These are phyloP conservation scores for Alternaria triticimaculans DNA, from an alignment of 2,329 filamentous ascomycete genomes.

Conservation along the genomic window DNA sequence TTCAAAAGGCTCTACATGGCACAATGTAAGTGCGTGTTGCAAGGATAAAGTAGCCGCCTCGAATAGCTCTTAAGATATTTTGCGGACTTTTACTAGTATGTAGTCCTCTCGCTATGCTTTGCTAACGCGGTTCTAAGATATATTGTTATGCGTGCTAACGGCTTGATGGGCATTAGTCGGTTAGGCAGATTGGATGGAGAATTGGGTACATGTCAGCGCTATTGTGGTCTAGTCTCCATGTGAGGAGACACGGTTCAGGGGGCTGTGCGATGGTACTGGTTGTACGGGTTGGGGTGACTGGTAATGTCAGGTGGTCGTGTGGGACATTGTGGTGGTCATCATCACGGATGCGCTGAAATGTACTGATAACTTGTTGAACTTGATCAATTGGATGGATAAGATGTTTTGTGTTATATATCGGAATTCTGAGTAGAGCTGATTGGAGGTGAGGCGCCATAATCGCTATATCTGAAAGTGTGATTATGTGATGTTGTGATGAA, in stretches of 20 bases:
- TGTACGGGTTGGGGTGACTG: too few species aligned
- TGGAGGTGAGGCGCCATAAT: neutral
- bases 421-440: neutral
- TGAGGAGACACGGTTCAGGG: neutral
- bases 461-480: neutral
- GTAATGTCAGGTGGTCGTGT: neutral
- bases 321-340: neutral
- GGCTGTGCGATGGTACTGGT: neutral
- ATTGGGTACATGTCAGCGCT: too few species aligned
- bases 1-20: neutral
- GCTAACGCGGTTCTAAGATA: neutral
- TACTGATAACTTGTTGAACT: neutral
- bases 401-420: neutral
- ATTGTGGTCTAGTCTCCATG: neutral
- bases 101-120: neutral
- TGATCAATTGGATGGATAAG: neutral
- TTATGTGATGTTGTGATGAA: neutral
- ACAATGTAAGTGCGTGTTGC: neutral
- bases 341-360: neutral
- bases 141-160: rapidly evolving
- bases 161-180: neutral
- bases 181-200: too few species aligned
- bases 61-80: neutral
- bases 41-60: neutral
- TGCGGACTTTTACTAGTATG: neutral